Conservation (phyloP, 176 grass and related monocot species). For the Bromus sterilis region DNA sequence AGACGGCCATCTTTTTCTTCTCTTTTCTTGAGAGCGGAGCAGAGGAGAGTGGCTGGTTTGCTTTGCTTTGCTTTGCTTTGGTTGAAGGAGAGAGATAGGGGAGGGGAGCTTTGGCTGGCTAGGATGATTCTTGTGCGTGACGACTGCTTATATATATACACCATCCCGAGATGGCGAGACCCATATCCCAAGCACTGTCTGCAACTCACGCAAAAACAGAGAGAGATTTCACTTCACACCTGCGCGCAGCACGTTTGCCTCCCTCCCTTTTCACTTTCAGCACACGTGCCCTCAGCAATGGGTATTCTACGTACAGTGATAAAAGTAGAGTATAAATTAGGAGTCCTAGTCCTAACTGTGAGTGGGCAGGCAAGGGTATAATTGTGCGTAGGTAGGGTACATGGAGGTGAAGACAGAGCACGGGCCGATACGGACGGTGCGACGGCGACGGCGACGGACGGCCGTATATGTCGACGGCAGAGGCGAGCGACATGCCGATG, state of each 20-base stretch:
- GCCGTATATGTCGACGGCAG: background rate
- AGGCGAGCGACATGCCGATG: too few relatives aligned
- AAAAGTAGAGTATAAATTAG: too few relatives aligned
- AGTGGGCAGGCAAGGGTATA: background rate
- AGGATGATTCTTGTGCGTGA: slow-evolving; percentile 15
- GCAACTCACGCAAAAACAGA: background rate
- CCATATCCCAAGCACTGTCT: background rate
- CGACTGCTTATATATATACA: slow-evolving; percentile 37
- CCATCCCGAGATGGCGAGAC: background rate
- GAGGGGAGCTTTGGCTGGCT: too few relatives aligned
- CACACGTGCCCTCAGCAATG: too few relatives aligned
- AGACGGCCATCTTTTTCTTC: slow-evolving; percentile 28
- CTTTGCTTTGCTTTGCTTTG: too few relatives aligned
- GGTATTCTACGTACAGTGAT: too few relatives aligned
- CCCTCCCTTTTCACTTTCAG: background rate
- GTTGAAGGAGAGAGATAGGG: background rate
- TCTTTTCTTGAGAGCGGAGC: background rate
- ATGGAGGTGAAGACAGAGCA: background rate
- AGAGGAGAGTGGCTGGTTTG: background rate
- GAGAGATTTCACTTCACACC: background rate
- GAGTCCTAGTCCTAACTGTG: background rate
- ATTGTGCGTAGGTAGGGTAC: background rate
- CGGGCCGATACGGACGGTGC: background rate
- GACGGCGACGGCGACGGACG: background rate
- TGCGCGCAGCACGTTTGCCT: background rate